Base-by-base conservation (phyloP, 768 basidiomycete species). In the Macrolepiota dolichaula region DNA sequence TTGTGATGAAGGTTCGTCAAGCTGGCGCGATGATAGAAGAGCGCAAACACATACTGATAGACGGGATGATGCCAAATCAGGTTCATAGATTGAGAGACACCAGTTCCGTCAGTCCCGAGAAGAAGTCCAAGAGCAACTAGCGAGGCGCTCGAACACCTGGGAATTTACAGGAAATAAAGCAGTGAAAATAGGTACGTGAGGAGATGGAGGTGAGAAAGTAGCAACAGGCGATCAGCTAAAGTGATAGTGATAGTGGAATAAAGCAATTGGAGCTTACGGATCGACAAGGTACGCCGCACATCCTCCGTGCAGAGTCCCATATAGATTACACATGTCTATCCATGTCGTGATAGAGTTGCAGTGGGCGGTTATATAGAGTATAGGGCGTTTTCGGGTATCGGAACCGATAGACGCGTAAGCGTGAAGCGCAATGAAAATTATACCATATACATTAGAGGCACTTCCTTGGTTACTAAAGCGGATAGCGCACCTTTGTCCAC, bases 201-300 rank as follows among this genome's bases (percentile, higher is more conserved):
- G 12, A 54, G 27, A 7, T 13, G 24, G 19, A 25, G 10, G 44
- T 15, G 12, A 24, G 38, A 46, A 40, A 32, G 22, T 42, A 10
- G 17, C 24, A 38, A 52, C 1, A 7, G 32, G 1, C 10, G 4
- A 19, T 19, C 22, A 36, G 24, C 13, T 22, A 15, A 3, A 53
- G 52, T 1, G 12, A 19, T 44, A 17, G 7, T 27, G 12, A 10
- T 13, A 24, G 10, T n/a, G 19, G 22, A 22, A 22, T 19, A 19
- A 38, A 40, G 44, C 6, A 47, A 7, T 37, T 35, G 36, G 13
- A 40, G 71, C 82, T 27, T 63, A 82, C 85, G 75, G 74, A 70
- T 86, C 85, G 32, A 86, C 75, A 32, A 87, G 73, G 63, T 84
- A 78, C 0, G 81, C 83, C 3, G 81, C 77, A 65, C 84, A 86